Base-by-base conservation (phyloP, 176 grass and related monocot species). In the Oryza glumipatula region DNA sequence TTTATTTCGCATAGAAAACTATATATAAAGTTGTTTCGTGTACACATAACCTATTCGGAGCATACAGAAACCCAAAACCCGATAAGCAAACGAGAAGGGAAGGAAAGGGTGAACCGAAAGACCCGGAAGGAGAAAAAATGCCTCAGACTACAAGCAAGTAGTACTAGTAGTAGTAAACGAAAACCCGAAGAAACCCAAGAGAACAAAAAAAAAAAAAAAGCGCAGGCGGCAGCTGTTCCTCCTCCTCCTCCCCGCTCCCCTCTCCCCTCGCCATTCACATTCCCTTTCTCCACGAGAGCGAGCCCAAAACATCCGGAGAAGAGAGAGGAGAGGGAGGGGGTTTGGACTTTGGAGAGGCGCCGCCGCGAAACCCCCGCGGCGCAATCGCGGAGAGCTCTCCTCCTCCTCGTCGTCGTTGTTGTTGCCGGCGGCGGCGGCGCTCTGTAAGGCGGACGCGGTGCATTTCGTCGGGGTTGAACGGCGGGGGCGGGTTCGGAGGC, bases 41-140 rank as follows among this genome's bases (percentile, higher is more conserved):
- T 15, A 5, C 0, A 48, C 1, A 4, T 9, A 17, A 56, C 16
- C 48, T 15, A 58, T 56, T 71, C 2, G 32, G 7, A 23, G 45
- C 47, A 4, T 60, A 23, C 9, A 60, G 21, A 58, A 66, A 84
- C 1, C 47, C 76, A 38, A 86, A 86, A 51, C 84, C 76, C 56
- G 38, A 4, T 65, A 82, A n/a, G 6, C 17, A 47, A 9, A 26
- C 9, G 12, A 43, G 35, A 23, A 9, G 21, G 6, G 4, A 4
- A 35, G 21, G 6, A 2, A 4, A 35, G 0, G 56, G 16, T 36
- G 19, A 36, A 12, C 71, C 65, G 81, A 24, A 76, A 76, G 32
- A 67, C 45, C 68, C 60, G 80, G 68, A 21, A 58, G 5, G 48
- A 16, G 49, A 69, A 16, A 16, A 72, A 45, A 58, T 36, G 81